Conservation (phyloP, 805 yeast genomes). For the Blastobotrys terrestris region DNA sequence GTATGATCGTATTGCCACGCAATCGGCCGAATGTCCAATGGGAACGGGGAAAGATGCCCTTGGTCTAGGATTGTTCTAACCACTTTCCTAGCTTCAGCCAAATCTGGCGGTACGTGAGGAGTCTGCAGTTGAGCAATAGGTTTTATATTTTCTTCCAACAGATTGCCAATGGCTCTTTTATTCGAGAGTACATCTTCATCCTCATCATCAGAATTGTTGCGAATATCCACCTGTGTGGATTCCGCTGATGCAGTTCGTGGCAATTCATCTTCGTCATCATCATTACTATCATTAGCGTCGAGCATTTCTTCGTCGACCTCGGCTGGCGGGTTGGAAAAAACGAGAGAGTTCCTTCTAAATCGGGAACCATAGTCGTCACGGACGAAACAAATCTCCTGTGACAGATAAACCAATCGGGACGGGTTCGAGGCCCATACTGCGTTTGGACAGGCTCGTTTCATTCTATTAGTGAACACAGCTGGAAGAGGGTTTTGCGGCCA, state of each 20-base stretch:
- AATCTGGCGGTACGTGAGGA: slow-evolving; percentile 21
- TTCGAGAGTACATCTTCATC: slow-evolving; percentile 20
- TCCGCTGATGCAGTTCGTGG: too few species aligned
- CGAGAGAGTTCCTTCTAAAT: slow-evolving; percentile 62
- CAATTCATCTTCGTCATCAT: slow-evolving; percentile 20
- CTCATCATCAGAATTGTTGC: slow-evolving; percentile 19
- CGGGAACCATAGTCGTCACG: slow-evolving; percentile 70
- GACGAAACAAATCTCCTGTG: slow-evolving; percentile 73
- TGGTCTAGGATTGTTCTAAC: slow-evolving; percentile 82
- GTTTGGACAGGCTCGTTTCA: slow-evolving; percentile 48
- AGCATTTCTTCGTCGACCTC: slow-evolving; percentile 11
- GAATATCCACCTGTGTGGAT: not conserved
- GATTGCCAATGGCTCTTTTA: slow-evolving; percentile 15
- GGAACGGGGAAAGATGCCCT: slow-evolving; percentile 80
- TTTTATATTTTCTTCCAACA: slow-evolving; percentile 12
- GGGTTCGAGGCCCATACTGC: slow-evolving; percentile 72
- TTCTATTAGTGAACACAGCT: slow-evolving; percentile 57
- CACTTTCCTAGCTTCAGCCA: slow-evolving; percentile 39
- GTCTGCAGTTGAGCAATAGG: slow-evolving; percentile 3
- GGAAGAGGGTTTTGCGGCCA: slow-evolving; percentile 80
- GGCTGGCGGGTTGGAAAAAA: slow-evolving; percentile 30
- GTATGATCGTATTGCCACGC: slow-evolving; percentile 65
- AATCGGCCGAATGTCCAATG: slow-evolving; percentile 52
- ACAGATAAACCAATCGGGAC: slow-evolving; percentile 62
- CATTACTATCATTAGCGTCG: slow-evolving; percentile 24